Base-by-base conservation (phyloP, 129 eudicot species). In the Lactuca saligna region DNA sequence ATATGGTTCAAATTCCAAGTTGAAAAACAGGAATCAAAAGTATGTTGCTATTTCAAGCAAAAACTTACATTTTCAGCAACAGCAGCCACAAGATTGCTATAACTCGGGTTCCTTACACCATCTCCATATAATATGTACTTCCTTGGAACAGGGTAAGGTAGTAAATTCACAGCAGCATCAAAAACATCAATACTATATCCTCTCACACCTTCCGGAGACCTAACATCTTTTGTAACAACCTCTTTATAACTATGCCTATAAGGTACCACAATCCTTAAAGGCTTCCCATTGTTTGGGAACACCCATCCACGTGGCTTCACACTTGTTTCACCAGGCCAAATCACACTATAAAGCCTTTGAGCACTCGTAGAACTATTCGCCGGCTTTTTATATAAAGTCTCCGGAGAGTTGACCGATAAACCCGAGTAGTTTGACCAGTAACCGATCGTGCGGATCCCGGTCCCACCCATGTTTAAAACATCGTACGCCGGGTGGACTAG, bases 101-200 rank as follows among this genome's bases (percentile, higher is more conserved):
- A 93, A 20, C 73, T 67, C 33, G 99, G 99, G 73, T 89, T 93
- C 65, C 93, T 76, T 10, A 16, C 17, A 15, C 99, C 99, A 73
- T 89, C 80, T 38, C 99, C 99, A 48, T 77, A 89, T 39, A 87
- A 31, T 58, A 85, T 77, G 63, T 93, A 93, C 17, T 71, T 57
- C 35, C 81, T 92, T 31, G 97, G 97, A 31, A 93, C 99, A 8
- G 99, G 83, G 46, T 93, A 93, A 69, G 97, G 90, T 71, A 93
- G 74, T 51, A 93, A 82, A 29, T 31, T 77, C 55, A 93, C 82
- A 5, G 97, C 97, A 62, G 99, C 97, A 82, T 93, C 99, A 82
- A 93, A 93, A 29, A 93, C 90, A 65, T 93, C 99, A 56, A 93
- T 83, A 74, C 97, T 87, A 66, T 80, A 93, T 57, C 99, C 99